A percentile compares a stretch with the other conserved stretches of the same genome.
Conservation (phyloP, 2,329 filamentous ascomycete species). For the Fonsecaea pedrosoi region DNA sequence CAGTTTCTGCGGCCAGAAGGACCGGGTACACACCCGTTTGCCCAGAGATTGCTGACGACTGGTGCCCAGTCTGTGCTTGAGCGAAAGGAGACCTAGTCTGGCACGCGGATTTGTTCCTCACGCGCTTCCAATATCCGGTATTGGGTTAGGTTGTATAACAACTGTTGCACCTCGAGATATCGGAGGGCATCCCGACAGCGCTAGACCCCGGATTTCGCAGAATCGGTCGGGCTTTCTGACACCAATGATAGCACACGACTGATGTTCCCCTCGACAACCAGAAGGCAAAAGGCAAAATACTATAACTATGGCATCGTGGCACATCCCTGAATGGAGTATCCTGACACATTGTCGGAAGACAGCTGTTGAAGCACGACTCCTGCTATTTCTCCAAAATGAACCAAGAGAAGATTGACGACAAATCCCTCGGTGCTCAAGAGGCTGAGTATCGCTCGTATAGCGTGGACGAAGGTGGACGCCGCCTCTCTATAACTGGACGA, state of each 20-base stretch:
- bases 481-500: conserved; percentile 6
- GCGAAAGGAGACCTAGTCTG: background rate
- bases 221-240: background rate
- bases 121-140: background rate
- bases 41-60: background rate
- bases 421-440: background rate
- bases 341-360: background rate
- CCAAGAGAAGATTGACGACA: background rate
- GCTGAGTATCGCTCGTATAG: background rate
- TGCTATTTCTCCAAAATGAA: background rate
- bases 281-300: background rate
- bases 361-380: background rate
- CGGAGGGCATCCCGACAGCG: background rate
- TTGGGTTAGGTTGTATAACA: background rate
- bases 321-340: background rate
- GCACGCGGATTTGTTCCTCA: background rate
- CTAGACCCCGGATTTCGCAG: conserved; percentile 2
- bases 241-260: background rate
- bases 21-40: background rate
- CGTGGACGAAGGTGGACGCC: background rate
- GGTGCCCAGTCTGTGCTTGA: no score
- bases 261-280: background rate
- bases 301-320: background rate
- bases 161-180: background rate
- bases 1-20: background rate